These are phyloP conservation scores for Butyriboletus loyo DNA, from an alignment of 768 basidiomycete genomes.

Conservation along the genomic window DNA sequence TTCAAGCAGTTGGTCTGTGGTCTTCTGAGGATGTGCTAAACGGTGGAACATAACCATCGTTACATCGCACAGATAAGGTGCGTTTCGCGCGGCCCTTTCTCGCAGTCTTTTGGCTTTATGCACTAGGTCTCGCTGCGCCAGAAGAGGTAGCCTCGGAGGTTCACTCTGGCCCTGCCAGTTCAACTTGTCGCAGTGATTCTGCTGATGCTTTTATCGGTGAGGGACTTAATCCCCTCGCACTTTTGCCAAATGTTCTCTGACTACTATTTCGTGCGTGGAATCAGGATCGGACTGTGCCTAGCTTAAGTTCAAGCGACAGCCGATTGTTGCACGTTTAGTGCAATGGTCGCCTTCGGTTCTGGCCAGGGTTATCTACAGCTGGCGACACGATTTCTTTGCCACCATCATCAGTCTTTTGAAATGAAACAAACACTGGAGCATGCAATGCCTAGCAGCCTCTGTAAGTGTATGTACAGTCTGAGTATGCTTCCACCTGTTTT, in stretches of 20 bases:
- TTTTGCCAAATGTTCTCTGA: neutral
- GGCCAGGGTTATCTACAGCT: no score
- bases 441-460: no score
- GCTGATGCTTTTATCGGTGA: neutral
- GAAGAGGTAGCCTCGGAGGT: fast-evolving
- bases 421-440: no score
- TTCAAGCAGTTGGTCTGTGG: neutral
- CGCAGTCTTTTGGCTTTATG: neutral
- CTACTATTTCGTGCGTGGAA: no score
- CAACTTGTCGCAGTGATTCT: no score
- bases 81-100: neutral
- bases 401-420: no score
- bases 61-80: neutral
- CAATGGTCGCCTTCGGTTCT: no score
- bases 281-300: neutral
- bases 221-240: neutral
- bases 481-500: no score
- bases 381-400: no score
- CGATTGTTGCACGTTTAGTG: no score
- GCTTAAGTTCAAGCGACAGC: neutral
- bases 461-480: no score
- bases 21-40: neutral
- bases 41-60: neutral
- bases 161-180: no score
- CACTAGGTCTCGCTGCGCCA: neutral